These are phyloP conservation scores for Colletotrichum sp. DNA, from an alignment of 2,329 filamentous ascomycete genomes.

Conservation along the genomic window DNA sequence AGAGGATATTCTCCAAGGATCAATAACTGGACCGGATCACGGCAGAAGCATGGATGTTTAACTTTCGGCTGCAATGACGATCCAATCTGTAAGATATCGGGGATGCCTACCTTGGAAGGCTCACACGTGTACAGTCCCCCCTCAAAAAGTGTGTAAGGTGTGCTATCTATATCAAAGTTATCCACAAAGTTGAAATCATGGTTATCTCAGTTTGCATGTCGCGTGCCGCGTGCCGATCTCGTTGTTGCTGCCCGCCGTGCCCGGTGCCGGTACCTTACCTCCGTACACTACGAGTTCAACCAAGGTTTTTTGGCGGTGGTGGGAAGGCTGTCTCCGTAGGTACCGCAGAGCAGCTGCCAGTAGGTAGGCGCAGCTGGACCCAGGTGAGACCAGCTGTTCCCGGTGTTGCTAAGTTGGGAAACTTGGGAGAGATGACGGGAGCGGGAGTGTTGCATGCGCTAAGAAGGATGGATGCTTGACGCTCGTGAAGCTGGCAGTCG, in stretches of 20 bases:
- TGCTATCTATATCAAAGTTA: not conserved
- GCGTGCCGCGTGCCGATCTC: not conserved
- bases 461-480: not conserved
- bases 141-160: not conserved
- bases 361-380: not conserved
- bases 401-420: not conserved
- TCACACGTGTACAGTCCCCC: not conserved
- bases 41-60: not conserved
- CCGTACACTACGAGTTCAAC: not conserved
- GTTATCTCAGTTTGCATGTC: slow-evolving; percentile 2
- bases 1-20: not conserved
- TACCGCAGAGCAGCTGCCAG: too few relatives aligned
- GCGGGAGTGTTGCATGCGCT: not conserved
- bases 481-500: not conserved
- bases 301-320: not conserved
- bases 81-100: not conserved
- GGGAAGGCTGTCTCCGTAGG: not conserved
- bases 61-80: not conserved
- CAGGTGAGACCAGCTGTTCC: not conserved
- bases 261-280: not conserved
- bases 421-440: not conserved
- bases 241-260: not conserved
- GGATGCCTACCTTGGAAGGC: not conserved
- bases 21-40: not conserved
- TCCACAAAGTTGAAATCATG: slow-evolving; percentile 17